phyloP scores from a whole-genome alignment of 805 yeast species.

The Pichia exigua region DNA sequence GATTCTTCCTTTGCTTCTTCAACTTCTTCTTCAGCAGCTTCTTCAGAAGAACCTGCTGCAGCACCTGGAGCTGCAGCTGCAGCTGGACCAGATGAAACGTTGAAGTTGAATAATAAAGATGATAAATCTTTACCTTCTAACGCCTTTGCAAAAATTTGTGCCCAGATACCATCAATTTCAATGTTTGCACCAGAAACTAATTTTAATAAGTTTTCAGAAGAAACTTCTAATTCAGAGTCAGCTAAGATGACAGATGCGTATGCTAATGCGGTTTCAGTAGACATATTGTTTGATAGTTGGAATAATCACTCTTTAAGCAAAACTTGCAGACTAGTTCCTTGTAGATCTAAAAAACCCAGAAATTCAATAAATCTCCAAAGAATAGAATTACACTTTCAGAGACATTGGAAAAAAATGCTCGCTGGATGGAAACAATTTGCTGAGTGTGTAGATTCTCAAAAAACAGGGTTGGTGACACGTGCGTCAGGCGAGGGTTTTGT shows the following conservation, averaged over 20 bases:
- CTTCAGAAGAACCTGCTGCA: slow-evolving; percentile 40
- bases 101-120: slow-evolving; percentile 55
- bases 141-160: slow-evolving; percentile 76
- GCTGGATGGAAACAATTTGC: background rate
- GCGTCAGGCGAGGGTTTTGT: too few species aligned
- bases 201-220: slow-evolving; percentile 70
- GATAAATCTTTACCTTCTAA: slow-evolving; percentile 71
- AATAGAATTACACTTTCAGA: background rate
- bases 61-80: slow-evolving; percentile 41
- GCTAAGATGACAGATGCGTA: slow-evolving; percentile 98
- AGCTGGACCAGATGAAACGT: slow-evolving; percentile 43
- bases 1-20: slow-evolving; percentile 59
- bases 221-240: slow-evolving; percentile 91
- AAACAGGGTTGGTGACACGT: background rate
- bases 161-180: slow-evolving; percentile 71
- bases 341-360: background rate
- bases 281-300: slow-evolving; percentile 43
- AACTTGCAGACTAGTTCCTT: slow-evolving; percentile 34
- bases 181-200: slow-evolving; percentile 73
- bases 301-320: slow-evolving; percentile 38
- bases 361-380: background rate
- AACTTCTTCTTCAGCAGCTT: slow-evolving; percentile 49
- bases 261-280: slow-evolving; percentile 86
- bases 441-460: background rate
- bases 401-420: background rate